Percentiles rank a stretch among this genome's conserved stretches.
Evolutionary conservation across 306 rosid genomes (phyloP).

Genomic region (Corylus avellana): DNA sequence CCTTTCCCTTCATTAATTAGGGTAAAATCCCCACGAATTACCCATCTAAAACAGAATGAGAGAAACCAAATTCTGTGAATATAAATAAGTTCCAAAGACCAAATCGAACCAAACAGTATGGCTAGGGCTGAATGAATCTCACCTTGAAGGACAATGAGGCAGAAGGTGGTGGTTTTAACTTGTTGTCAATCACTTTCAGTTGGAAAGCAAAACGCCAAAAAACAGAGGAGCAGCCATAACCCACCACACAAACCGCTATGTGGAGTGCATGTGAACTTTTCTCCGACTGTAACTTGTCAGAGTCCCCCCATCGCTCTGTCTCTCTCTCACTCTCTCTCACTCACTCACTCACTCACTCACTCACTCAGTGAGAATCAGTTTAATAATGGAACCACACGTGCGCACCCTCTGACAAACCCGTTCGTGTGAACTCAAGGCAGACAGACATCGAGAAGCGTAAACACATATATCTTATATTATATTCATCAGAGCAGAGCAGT

Average conservation of each 20-base stretch:
- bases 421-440: slow-evolving; percentile 26
- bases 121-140: background rate
- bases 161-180: slow-evolving; percentile 1
- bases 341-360: background rate
- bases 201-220: background rate
- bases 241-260: background rate
- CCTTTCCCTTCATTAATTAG: too few species aligned
- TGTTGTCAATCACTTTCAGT: slow-evolving; percentile 9
- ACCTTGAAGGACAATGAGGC: background rate
- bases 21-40: too few species aligned
- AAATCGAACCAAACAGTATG: background rate
- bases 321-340: background rate
- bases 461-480: background rate
- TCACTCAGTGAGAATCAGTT: slow-evolving; percentile 5
- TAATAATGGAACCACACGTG: slow-evolving; percentile 32
- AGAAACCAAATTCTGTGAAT: too few species aligned
- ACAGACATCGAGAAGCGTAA: slow-evolving; percentile 24
- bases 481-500: background rate
- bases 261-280: slow-evolving; percentile 27
- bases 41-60: too few species aligned
- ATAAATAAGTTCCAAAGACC: too few species aligned
- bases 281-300: background rate
- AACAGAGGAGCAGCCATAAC: background rate
- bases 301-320: background rate
- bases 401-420: slow-evolving; percentile 26